Evolutionary conservation across 1,139 yeast species (phyloP).

Genomic region (Lodderomyces jiufengensis): DNA sequence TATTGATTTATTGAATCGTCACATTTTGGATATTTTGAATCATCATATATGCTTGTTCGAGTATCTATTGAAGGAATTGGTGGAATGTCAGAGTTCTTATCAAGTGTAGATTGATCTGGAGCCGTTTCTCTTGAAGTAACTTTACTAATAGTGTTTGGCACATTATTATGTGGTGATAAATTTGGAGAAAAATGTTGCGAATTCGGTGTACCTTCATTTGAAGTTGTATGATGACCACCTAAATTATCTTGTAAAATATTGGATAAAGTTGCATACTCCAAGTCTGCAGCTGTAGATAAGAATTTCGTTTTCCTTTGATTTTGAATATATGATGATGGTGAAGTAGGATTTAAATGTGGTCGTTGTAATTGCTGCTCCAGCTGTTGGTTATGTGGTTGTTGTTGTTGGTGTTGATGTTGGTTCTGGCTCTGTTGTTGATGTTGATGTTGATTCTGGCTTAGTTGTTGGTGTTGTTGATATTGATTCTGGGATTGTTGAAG

Average conservation of each 20-base stretch:
- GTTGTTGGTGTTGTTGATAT: too few species aligned
- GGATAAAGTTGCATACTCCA: constrained; percentile 77
- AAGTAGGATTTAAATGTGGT: not conserved
- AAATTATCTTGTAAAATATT: constrained; percentile 60
- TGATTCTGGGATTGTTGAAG: not conserved
- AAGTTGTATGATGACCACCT: constrained; percentile 27
- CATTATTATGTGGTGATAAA: constrained; percentile 30
- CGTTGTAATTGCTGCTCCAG: constrained; percentile 6
- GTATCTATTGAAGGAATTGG: not conserved
- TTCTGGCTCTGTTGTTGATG: constrained; percentile 6
- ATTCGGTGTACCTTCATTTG: constrained; percentile 42
- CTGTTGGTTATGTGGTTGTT: constrained; percentile 3
- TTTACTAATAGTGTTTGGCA: constrained; percentile 1
- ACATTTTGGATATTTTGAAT: constrained; percentile 23
- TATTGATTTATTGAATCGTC: constrained; percentile 58
- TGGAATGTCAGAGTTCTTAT: not conserved
- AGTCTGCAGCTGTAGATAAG: constrained; percentile 72
- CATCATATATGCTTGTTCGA: constrained; percentile 9
- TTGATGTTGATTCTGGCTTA: constrained; percentile 6
- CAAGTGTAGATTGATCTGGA: not conserved
- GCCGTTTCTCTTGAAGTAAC: constrained; percentile 8
- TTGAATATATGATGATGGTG: constrained; percentile 3
- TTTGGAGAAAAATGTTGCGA: constrained; percentile 36
- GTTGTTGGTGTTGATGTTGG: constrained; percentile 4
- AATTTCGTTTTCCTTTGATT: constrained; percentile 36